A percentile compares a stretch with the other conserved stretches of the same genome.
These are phyloP conservation scores for Beta macrorhiza DNA, from an alignment of 179 eudicot genomes.

Conservation along the genomic window DNA sequence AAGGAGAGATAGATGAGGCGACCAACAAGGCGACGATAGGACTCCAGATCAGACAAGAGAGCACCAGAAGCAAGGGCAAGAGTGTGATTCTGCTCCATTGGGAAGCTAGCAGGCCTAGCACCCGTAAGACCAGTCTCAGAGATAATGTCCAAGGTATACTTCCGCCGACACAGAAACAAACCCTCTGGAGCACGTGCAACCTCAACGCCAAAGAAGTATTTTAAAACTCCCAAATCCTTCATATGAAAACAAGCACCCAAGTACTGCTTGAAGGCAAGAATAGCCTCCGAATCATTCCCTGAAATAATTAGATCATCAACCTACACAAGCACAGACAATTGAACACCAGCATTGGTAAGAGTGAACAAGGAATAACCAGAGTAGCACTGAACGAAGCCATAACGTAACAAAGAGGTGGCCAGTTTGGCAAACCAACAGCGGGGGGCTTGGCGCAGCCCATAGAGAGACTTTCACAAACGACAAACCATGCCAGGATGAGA, in stretches of 20 bases:
- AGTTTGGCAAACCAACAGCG: too few species aligned
- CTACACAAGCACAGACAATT: too few species aligned
- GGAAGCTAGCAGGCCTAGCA: too few species aligned
- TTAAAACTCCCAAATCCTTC: not conserved
- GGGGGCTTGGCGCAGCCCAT: not conserved
- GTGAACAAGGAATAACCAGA: not conserved
- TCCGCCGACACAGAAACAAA: too few species aligned
- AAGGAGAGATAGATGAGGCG: too few species aligned
- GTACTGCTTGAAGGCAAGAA: not conserved
- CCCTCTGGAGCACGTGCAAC: not conserved
- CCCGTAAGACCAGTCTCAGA: too few species aligned
- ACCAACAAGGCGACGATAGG: too few species aligned
- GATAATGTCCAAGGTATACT: too few species aligned
- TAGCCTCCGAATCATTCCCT: not conserved
- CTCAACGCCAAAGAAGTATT: too few species aligned
- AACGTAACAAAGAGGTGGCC: too few species aligned
- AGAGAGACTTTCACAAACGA: not conserved
- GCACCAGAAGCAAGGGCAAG: not conserved
- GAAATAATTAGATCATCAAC: not conserved
- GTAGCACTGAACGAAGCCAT: too few species aligned
- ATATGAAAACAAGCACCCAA: not conserved
- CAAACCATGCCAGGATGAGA: not conserved
- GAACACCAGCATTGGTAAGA: not conserved
- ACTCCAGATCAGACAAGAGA: not conserved
- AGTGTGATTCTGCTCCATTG: too few species aligned